Base-by-base conservation (phyloP, 2,329 filamentous ascomycete species). In the Pyrenochaeta sp. region DNA sequence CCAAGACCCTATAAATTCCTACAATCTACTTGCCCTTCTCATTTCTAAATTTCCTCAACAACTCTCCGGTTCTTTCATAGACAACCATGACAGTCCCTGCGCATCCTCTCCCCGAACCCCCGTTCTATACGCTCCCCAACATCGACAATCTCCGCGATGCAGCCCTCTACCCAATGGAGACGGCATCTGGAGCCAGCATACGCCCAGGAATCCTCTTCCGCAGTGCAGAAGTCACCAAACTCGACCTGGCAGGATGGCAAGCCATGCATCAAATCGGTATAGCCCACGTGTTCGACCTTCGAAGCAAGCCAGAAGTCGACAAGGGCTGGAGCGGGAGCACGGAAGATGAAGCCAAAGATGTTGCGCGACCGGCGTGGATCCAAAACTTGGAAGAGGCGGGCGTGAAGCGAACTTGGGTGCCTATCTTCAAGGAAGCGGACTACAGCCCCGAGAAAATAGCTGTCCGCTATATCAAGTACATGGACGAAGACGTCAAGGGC, bases 241-340 rank as follows among this genome's bases (percentile, higher is more conserved):
- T 69, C 0, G 48, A 55, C 21, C 23, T 20, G 1, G 29, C 24
- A 0, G 66, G 52, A 10, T 69, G 67, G 61, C 26, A 36, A 3
- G 21, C 45, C 8, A 13, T 70, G 0, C 38, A 74, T 20, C 55
- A 67, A 4, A 73, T 89, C 39, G 79, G 81, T n/a, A 81, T 93
- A 53, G 78, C 74, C 17, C 76, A 79, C 51, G 79, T 89, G 37
- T 91, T 85, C 65, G 88, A 91, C 72, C 74, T 91, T 7, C 80
- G 88, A 41, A 86, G 82, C 18, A 68, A 71, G 13, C 72, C 75
- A 13, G 86, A 89, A 72, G 80, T 88, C 38, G 69, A 79, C 41
- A 67, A 71, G 18, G 67, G 56, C 1, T 65, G 59, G 59, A 44
- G 42, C 0, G 60, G 53, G 3, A 42, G 54, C 7, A 58, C 60